Base-by-base conservation (phyloP, 768 basidiomycete species). In the Psilocybe cyanescens region DNA sequence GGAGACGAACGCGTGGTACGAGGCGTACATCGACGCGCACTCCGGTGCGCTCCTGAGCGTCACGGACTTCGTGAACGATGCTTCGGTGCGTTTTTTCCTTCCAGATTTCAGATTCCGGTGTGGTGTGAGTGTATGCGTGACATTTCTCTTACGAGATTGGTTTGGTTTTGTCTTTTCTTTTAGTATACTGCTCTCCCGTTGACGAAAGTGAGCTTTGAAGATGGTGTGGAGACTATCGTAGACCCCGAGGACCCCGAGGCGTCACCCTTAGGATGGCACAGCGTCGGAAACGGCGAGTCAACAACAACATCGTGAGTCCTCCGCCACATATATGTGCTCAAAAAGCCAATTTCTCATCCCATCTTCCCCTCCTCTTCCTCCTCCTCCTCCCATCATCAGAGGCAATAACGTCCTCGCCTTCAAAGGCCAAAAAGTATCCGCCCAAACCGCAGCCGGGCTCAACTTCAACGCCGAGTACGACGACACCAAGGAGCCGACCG, bases 1-100 rank as follows among this genome's bases (percentile, higher is more conserved):
- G 35, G 55, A 60, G 1, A 60, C 62, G 2, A 68, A 79, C 50
- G 76, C 76, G n/a, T 86, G 82, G 83, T 79, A 78, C 62, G 83
- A 86, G 71, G 84, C 83, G 1, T 83, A 81, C 61, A 79, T 86
- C 56, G 84, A 86, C 59, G 84, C 81, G 12, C 79, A 81, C 58
- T 71, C 75, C 30, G 80, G 81, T 7, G 75, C 80, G 49, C 66
- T 86, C 51, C 66, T 82, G 16, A 75, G 78, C 24, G 74, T 82
- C 30, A 81, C 81, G 56, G 81, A 86, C 67, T 86, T 83, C 68
- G 83, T 79, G n/a, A 71, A 76, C 49, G 67, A 78, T 60, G 76
- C 77, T 19, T 76, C 80, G 24, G 8, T 55, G 54, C 24, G 16
- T 4, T 45, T 17, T 56, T 45, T 37, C 33, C 52, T 33, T 17